Evolutionary conservation across 768 basidiomycete genomes (phyloP).

Genomic region (Gymnopilus dilepis): DNA sequence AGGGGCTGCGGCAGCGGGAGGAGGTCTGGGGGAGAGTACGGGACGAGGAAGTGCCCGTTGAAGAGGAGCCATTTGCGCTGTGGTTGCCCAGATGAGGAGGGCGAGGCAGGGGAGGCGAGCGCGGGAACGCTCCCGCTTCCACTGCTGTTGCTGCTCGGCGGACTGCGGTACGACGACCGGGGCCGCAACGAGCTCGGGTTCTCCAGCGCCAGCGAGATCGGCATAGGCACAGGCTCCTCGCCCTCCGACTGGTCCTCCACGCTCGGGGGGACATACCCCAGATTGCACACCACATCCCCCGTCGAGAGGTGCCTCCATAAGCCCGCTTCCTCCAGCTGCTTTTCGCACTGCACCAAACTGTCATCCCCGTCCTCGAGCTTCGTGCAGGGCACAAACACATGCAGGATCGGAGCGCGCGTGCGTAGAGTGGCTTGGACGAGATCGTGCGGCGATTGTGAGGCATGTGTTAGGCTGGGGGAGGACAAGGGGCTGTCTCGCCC

Average conservation of each 20-base stretch:
- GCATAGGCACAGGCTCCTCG: conserved; percentile 17
- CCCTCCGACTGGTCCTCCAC: conserved; percentile 35
- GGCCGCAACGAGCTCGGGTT: conserved; percentile 7
- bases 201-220: neutral
- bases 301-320: conserved; percentile 79
- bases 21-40: conserved; percentile 62
- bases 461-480: conserved; percentile 1
- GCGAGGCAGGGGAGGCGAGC: too few species aligned
- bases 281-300: conserved; percentile 81
- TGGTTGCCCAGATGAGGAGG: conserved; percentile 1
- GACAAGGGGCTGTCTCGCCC: conserved; percentile 10
- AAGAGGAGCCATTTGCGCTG: conserved; percentile 78
- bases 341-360: conserved; percentile 63
- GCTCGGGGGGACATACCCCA: conserved; percentile 71
- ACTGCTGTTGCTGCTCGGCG: conserved; percentile 7
- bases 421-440: conserved; percentile 63
- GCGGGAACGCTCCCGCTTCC: conserved; percentile 13
- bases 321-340: conserved; percentile 67
- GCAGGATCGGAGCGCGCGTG: conserved; percentile 71
- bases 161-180: neutral
- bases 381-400: conserved; percentile 76
- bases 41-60: conserved; percentile 64
- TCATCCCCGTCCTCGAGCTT: conserved; percentile 48
- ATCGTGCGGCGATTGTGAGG: conserved; percentile 58
- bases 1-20: conserved; percentile 62